Conservation (phyloP, 768 basidiomycete species). For the Amanita pseudoporphyria region DNA sequence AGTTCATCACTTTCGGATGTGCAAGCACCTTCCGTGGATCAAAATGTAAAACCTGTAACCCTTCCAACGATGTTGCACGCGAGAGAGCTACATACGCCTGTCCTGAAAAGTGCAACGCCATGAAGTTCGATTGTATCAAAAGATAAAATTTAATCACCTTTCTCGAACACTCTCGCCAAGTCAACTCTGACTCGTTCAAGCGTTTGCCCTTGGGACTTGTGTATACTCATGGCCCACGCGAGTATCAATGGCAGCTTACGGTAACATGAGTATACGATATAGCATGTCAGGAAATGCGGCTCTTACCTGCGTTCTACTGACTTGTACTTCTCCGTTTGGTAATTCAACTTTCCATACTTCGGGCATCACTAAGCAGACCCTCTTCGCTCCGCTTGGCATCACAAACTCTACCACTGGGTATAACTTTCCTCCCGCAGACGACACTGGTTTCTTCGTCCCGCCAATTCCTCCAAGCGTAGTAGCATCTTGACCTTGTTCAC, state of each 20-base stretch:
- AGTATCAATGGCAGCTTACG: conserved; percentile 76
- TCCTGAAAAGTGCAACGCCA: conserved; percentile 30
- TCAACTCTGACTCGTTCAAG: conserved; percentile 93
- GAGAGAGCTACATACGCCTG: conserved; percentile 91
- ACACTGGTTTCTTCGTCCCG: conserved; percentile 17
- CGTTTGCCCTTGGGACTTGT: conserved; percentile 97
- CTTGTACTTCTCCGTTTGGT: conserved; percentile 80
- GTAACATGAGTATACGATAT: not conserved
- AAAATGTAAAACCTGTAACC: conserved; percentile 79
- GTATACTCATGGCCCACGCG: conserved; percentile 97
- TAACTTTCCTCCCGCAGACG: conserved; percentile 15
- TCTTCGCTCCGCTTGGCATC: conserved; percentile 43
- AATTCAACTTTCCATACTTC: conserved; percentile 84
- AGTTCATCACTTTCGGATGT: conserved; percentile 61
- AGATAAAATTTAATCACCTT: conserved; percentile 34
- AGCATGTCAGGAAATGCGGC: conserved; percentile 9
- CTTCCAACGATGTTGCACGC: conserved; percentile 78
- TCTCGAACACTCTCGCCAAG: conserved; percentile 87
- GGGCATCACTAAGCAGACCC: conserved; percentile 49
- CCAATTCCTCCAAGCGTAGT: conserved; percentile 22
- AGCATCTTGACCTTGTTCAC: conserved; percentile 25
- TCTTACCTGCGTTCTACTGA: conserved; percentile 68
- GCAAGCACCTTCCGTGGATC: conserved; percentile 64
- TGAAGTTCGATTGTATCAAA: not conserved
- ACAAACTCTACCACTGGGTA: conserved; percentile 80